A percentile compares a stretch with the other conserved stretches of the same genome.
Conservation (phyloP, 1,284 basidiomycete species). For the Boletus semigastroideus region DNA sequence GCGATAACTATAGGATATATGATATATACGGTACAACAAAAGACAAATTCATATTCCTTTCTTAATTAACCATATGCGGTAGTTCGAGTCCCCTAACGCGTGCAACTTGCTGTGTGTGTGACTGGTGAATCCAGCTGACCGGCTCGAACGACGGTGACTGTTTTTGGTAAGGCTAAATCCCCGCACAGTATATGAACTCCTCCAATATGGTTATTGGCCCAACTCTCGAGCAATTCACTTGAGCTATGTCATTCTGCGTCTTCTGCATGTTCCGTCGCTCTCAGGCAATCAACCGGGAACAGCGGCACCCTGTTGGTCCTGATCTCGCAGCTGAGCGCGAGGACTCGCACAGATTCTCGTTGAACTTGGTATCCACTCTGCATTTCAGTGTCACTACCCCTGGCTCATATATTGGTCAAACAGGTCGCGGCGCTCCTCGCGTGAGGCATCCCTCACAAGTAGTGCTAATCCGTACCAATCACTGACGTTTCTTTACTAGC, state of each 20-base stretch:
- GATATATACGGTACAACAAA: too few relatives aligned
- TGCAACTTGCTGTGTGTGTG: too few relatives aligned
- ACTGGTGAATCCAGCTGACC: too few relatives aligned
- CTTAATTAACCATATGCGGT: too few relatives aligned
- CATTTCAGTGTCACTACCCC: background rate
- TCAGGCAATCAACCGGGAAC: background rate
- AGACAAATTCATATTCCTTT: too few relatives aligned
- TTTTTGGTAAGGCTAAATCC: too few relatives aligned
- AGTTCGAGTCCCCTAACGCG: too few relatives aligned
- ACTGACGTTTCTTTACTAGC: constrained; percentile 9
- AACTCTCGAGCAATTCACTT: too few relatives aligned
- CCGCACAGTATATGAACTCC: too few relatives aligned
- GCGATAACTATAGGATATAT: too few relatives aligned
- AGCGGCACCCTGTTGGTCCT: background rate
- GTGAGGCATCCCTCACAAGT: constrained; percentile 5
- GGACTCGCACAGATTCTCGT: constrained; percentile 10
- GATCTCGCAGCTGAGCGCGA: constrained; percentile 6
- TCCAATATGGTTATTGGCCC: too few relatives aligned
- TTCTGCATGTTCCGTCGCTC: background rate
- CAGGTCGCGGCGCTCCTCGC: constrained; percentile 20
- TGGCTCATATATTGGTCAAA: background rate
- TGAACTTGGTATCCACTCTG: constrained; percentile 12
- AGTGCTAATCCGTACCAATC: background rate
- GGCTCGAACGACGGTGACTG: too few relatives aligned
- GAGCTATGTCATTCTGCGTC: background rate